phyloP scores from a whole-genome alignment of 768 basidiomycete genomes.

The Tricholoma bakamatsutake region DNA sequence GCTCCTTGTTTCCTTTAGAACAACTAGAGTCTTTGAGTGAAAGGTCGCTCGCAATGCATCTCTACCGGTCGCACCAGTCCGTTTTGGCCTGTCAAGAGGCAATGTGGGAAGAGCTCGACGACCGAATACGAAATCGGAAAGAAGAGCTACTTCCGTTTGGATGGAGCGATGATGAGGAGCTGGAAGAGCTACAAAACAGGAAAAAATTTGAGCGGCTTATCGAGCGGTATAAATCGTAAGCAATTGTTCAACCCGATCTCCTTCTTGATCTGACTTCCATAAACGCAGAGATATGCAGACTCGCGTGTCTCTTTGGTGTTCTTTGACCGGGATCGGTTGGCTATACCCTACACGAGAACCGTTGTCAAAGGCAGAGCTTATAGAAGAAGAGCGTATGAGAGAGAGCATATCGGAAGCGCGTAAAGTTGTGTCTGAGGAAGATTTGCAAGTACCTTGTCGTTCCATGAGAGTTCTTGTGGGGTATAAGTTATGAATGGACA shows the following conservation, averaged over 20 bases:
- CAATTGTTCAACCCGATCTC: slow-evolving; percentile 6
- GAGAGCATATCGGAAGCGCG: slow-evolving; percentile 57
- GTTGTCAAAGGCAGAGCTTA: slow-evolving; percentile 61
- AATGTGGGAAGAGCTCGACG: slow-evolving; percentile 72
- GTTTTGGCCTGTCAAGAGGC: slow-evolving; percentile 66
- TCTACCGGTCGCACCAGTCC: slow-evolving; percentile 55
- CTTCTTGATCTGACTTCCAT: not conserved
- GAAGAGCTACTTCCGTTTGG: slow-evolving; percentile 50
- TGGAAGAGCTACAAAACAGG: slow-evolving; percentile 49
- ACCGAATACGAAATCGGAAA: slow-evolving; percentile 52
- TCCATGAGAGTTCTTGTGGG: slow-evolving; percentile 58
- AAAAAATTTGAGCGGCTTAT: slow-evolving; percentile 55
- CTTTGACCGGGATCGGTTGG: slow-evolving; percentile 54
- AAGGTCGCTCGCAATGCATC: slow-evolving; percentile 64
- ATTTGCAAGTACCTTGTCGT: slow-evolving; percentile 48
- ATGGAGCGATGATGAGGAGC: slow-evolving; percentile 67
- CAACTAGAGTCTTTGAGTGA: slow-evolving; percentile 45
- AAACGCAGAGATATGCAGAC: slow-evolving; percentile 55
- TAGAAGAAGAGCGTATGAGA: slow-evolving; percentile 59
- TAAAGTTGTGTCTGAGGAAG: slow-evolving; percentile 44
- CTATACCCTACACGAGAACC: slow-evolving; percentile 53
- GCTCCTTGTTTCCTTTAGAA: slow-evolving; percentile 33
- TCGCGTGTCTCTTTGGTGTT: slow-evolving; percentile 60
- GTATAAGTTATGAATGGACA: slow-evolving; percentile 35
- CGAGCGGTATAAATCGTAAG: slow-evolving; percentile 52